These are phyloP conservation scores for Kokia cookei DNA, from an alignment of 441 rosid genomes.

Conservation along the genomic window DNA sequence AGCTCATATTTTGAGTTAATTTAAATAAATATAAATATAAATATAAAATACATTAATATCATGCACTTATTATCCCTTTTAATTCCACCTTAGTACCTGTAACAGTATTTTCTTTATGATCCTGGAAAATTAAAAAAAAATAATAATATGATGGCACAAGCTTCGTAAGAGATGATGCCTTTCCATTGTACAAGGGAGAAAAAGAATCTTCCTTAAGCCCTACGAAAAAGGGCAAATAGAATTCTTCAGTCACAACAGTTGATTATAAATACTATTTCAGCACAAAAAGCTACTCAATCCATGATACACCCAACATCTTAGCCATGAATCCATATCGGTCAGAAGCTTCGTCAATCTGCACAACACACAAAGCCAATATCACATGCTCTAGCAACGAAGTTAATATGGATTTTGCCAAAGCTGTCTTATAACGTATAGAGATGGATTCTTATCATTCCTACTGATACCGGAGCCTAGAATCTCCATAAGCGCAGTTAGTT, in stretches of 20 bases:
- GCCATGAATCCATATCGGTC: conserved; percentile 91
- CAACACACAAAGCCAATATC: background rate
- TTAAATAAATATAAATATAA: too few species aligned
- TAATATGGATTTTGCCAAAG: background rate
- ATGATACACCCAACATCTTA: conserved; percentile 60
- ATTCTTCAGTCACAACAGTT: background rate
- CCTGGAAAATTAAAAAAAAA: background rate
- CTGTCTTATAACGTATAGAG: background rate
- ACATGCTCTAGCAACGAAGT: background rate
- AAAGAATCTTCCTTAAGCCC: background rate
- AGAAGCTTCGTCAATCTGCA: conserved; percentile 80
- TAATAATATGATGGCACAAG: background rate
- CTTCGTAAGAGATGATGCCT: background rate
- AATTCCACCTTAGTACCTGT: background rate
- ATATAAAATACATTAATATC: too few species aligned
- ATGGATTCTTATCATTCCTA: background rate
- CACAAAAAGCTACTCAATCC: conserved; percentile 43
- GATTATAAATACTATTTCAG: background rate
- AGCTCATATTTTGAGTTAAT: too few species aligned
- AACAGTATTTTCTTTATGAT: background rate
- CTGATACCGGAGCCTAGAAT: too few species aligned
- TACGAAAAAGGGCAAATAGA: background rate
- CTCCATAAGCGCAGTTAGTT: too few species aligned
- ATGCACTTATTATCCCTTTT: too few species aligned
- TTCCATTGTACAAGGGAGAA: background rate